These are phyloP conservation scores for Yamadazyma taylorii DNA, from an alignment of 1,139 yeast genomes.

Conservation along the genomic window DNA sequence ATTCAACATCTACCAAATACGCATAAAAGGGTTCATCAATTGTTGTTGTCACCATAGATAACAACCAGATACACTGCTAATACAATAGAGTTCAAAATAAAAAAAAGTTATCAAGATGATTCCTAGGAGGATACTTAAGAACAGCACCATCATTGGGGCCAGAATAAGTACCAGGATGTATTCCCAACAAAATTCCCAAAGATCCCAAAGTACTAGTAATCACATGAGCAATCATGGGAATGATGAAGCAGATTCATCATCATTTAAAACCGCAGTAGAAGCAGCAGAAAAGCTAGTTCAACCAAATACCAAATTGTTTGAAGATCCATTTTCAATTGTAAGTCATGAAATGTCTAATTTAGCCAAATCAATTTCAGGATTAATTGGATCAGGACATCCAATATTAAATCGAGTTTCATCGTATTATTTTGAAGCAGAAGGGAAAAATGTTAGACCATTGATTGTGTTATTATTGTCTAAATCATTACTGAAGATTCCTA, in stretches of 20 bases:
- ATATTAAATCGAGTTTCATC: constrained; percentile 85
- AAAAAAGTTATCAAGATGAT: too few relatives aligned
- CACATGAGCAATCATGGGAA: not conserved
- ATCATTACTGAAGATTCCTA: constrained; percentile 77
- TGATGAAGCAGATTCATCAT: not conserved
- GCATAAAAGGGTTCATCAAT: too few relatives aligned
- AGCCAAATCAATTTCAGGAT: constrained; percentile 80
- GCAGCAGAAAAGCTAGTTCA: constrained; percentile 81
- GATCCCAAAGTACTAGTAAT: too few relatives aligned
- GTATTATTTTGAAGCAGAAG: constrained; percentile 94
- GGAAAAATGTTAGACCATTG: constrained; percentile 91
- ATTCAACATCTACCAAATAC: too few relatives aligned
- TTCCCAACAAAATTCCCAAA: too few relatives aligned
- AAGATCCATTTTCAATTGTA: constrained; percentile 89
- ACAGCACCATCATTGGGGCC: too few relatives aligned
- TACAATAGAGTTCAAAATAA: too few relatives aligned
- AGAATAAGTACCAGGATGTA: too few relatives aligned
- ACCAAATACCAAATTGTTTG: constrained; percentile 55
- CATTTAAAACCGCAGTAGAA: constrained; percentile 56
- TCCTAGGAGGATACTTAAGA: too few relatives aligned
- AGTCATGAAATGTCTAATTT: constrained; percentile 90
- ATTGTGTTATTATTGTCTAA: constrained; percentile 81
- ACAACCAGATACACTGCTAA: too few relatives aligned
- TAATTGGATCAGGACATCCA: constrained; percentile 93
- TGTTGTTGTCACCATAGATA: too few relatives aligned